phyloP scores from a whole-genome alignment of 2,329 filamentous ascomycete genomes.

The Xylaria sp. region DNA sequence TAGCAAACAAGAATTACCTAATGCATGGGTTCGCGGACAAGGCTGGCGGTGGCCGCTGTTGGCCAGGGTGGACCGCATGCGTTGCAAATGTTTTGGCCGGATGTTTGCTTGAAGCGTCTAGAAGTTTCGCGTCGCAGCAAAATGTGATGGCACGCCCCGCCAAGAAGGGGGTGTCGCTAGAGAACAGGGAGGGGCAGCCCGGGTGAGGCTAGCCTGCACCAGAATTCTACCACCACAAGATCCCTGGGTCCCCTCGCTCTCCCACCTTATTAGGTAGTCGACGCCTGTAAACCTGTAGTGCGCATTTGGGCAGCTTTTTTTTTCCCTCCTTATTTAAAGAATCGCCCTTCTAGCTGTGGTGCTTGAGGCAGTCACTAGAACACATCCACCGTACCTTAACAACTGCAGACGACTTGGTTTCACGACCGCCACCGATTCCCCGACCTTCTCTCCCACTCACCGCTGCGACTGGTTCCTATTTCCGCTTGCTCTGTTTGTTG shows the following conservation, averaged over 20 bases:
- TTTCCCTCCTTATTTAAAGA: conserved; percentile 32
- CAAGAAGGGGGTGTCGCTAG: conserved; percentile 40
- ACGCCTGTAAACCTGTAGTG: conserved; percentile 39
- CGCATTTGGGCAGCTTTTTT: conserved; percentile 47
- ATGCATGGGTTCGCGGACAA: conserved; percentile 15
- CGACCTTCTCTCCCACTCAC: conserved; percentile 17
- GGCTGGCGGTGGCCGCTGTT: conserved; percentile 18
- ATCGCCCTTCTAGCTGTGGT: conserved; percentile 18
- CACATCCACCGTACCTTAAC: conserved; percentile 1
- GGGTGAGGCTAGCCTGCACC: conserved; percentile 37
- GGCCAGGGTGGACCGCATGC: conserved; percentile 20
- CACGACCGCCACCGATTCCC: conserved; percentile 9
- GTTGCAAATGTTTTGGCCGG: conserved; percentile 20
- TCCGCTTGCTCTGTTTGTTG: conserved; percentile 25
- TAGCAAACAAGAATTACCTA: conserved; percentile 10
- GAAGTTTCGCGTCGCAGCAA: conserved; percentile 41
- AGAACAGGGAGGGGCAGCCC: conserved; percentile 45
- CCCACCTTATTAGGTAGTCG: conserved; percentile 37
- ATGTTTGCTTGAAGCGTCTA: conserved; percentile 45
- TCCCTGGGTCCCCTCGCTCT: conserved; percentile 30
- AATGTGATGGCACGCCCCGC: conserved; percentile 12
- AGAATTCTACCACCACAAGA: conserved; percentile 27
- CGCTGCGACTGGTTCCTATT: conserved; percentile 10
- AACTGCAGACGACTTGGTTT: conserved; percentile 22
- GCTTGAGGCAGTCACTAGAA: conserved; percentile 16